These are phyloP conservation scores for Starmerella roubikii DNA, from an alignment of 805 yeast species.

Conservation along the genomic window DNA sequence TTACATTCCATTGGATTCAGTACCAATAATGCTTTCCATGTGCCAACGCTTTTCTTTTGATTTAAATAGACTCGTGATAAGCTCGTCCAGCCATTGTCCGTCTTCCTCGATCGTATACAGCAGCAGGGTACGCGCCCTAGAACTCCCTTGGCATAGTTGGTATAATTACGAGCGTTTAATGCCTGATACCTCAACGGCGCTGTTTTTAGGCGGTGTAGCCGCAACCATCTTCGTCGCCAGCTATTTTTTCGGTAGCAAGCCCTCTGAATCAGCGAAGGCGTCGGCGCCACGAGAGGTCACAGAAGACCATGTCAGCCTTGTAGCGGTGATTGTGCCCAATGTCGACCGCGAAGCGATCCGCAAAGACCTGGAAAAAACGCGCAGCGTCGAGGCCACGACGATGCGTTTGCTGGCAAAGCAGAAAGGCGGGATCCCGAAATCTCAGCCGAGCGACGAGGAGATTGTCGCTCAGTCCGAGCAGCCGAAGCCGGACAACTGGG, in stretches of 20 bases:
- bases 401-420: constrained; percentile 50
- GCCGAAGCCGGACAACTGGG: constrained; percentile 27
- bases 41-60: too few species aligned
- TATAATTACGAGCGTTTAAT: constrained; percentile 8
- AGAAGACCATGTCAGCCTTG: constrained; percentile 63
- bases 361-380: constrained; percentile 53
- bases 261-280: neutral
- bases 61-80: too few species aligned
- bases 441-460: constrained; percentile 32
- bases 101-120: too few species aligned
- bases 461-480: constrained; percentile 25
- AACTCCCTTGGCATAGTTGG: too few species aligned
- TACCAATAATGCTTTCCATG: too few species aligned
- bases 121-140: too few species aligned
- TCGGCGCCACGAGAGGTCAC: constrained; percentile 24
- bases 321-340: constrained; percentile 68
- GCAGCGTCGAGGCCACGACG: constrained; percentile 63
- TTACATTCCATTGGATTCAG: too few species aligned
- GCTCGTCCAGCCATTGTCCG: too few species aligned
- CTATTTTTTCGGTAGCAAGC: constrained; percentile 7
- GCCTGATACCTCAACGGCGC: constrained; percentile 18
- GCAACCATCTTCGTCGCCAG: constrained; percentile 13
- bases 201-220: constrained; percentile 18
- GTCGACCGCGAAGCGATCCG: constrained; percentile 57
- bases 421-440: constrained; percentile 28